Conservation (phyloP, 2,329 filamentous ascomycete genomes). For the Beauveria sp. region DNA sequence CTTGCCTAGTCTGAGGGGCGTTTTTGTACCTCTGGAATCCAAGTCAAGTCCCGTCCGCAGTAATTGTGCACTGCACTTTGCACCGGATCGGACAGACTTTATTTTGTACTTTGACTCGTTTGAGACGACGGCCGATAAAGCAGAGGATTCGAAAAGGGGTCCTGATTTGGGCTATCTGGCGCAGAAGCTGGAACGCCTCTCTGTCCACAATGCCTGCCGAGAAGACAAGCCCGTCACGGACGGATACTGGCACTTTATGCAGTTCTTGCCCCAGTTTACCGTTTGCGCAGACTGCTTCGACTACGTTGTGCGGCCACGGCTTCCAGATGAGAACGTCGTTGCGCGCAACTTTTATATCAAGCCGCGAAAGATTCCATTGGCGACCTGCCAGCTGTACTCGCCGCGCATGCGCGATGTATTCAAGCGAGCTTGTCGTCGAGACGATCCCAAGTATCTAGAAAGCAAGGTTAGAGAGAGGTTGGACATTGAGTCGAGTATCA, state of each 20-base stretch:
- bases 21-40: slow-evolving; percentile 50
- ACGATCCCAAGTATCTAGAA: slow-evolving; percentile 59
- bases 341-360: slow-evolving; percentile 58
- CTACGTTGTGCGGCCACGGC: slow-evolving; percentile 64
- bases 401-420: slow-evolving; percentile 71
- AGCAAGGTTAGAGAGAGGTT: slow-evolving; percentile 50
- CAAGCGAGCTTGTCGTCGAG: slow-evolving; percentile 52
- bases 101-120: slow-evolving; percentile 53
- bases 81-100: slow-evolving; percentile 44
- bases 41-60: slow-evolving; percentile 39
- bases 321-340: slow-evolving; percentile 45
- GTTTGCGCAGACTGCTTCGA: slow-evolving; percentile 85
- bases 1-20: slow-evolving; percentile 62
- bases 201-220: slow-evolving; percentile 53
- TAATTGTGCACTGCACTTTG: slow-evolving; percentile 62
- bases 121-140: slow-evolving; percentile 48
- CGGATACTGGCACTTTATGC: slow-evolving; percentile 70
- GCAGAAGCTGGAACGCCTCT: slow-evolving; percentile 53
- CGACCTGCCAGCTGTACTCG: slow-evolving; percentile 74
- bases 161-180: slow-evolving; percentile 57
- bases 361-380: slow-evolving; percentile 46
- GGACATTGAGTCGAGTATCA: slow-evolving; percentile 51
- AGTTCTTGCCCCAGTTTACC: slow-evolving; percentile 66
- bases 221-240: slow-evolving; percentile 55
- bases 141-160: slow-evolving; percentile 34